Percentiles rank a stretch among this genome's conserved stretches.
Evolutionary conservation across 192 early-diverging fungal species (phyloP).

Genomic region (Spizellomyces punctatus): DNA sequence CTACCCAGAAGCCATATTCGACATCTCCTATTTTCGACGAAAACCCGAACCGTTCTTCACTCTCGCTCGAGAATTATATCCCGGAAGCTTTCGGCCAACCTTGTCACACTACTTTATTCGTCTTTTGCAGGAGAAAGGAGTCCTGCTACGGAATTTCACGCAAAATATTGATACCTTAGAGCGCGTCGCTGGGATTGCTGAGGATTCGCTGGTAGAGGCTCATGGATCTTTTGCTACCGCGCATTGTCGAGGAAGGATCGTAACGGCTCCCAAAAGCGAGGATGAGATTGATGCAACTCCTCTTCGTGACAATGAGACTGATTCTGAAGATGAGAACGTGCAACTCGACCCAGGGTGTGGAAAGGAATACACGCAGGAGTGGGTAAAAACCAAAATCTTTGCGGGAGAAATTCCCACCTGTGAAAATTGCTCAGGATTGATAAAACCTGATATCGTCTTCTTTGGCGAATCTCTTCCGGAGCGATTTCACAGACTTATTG

Average conservation of each 20-base stretch:
- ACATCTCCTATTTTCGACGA: constrained; percentile 83
- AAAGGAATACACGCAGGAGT: constrained; percentile 27
- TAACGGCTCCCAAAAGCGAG: neutral
- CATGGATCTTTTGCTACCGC: constrained; percentile 91
- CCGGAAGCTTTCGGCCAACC: constrained; percentile 75
- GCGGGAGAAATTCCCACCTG: constrained; percentile 70
- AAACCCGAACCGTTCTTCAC: constrained; percentile 88
- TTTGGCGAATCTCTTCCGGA: constrained; percentile 89
- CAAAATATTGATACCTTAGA: constrained; percentile 98
- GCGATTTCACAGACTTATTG: constrained; percentile 65
- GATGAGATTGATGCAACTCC: neutral
- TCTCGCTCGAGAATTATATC: constrained; percentile 89
- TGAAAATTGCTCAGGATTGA: constrained; percentile 61
- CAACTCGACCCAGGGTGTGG: constrained; percentile 23
- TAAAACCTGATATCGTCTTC: constrained; percentile 97
- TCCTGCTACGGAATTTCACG: constrained; percentile 84
- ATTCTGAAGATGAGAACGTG: constrained; percentile 13
- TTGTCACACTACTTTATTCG: constrained; percentile 85
- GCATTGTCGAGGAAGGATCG: constrained; percentile 70
- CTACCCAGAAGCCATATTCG: constrained; percentile 94
- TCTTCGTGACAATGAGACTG: neutral
- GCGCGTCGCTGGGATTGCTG: constrained; percentile 74
- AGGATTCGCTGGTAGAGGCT: constrained; percentile 76
- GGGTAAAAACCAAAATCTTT: constrained; percentile 35
- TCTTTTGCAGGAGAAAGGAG: constrained; percentile 68